These are phyloP conservation scores for Metarhizium humberi DNA, from an alignment of 2,329 filamentous ascomycete species.

Conservation along the genomic window DNA sequence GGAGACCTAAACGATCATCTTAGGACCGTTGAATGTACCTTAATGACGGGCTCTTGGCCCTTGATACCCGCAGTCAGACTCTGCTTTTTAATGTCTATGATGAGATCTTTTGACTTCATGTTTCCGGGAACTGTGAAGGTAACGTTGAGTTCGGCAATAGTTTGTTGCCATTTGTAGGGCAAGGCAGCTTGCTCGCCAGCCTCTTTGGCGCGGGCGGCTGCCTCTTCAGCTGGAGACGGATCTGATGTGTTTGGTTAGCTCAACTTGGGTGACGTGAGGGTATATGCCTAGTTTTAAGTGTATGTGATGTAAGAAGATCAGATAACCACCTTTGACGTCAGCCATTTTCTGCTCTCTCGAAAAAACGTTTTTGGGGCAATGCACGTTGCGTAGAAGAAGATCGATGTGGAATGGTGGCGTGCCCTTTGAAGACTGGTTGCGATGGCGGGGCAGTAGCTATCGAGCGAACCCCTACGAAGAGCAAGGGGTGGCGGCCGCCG, in stretches of 20 bases:
- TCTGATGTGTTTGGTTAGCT: constrained; percentile 27
- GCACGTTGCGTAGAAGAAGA: neutral
- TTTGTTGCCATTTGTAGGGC: constrained; percentile 96
- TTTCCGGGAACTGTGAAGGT: constrained; percentile 70
- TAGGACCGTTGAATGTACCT: constrained; percentile 48
- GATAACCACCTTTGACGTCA: constrained; percentile 3
- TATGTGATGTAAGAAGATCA: neutral
- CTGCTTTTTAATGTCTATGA: constrained; percentile 72
- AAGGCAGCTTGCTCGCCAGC: constrained; percentile 79
- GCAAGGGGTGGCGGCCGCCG: neutral
- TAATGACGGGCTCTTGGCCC: constrained; percentile 76
- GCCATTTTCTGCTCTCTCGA: constrained; percentile 1
- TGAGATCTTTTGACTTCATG: constrained; percentile 74
- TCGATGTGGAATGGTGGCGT: neutral
- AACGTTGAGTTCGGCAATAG: constrained; percentile 79
- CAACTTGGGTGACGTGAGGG: neutral
- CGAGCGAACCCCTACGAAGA: neutral
- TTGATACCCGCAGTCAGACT: constrained; percentile 75
- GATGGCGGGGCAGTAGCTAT: neutral
- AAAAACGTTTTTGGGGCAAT: neutral
- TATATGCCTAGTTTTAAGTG: neutral
- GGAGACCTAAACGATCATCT: neutral
- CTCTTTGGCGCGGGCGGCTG: constrained; percentile 60
- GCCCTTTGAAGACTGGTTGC: neutral
- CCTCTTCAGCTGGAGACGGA: constrained; percentile 44